Evolutionary conservation across 169 alveolate genomes (phyloP).

Genomic region (Theileria annulata): DNA sequence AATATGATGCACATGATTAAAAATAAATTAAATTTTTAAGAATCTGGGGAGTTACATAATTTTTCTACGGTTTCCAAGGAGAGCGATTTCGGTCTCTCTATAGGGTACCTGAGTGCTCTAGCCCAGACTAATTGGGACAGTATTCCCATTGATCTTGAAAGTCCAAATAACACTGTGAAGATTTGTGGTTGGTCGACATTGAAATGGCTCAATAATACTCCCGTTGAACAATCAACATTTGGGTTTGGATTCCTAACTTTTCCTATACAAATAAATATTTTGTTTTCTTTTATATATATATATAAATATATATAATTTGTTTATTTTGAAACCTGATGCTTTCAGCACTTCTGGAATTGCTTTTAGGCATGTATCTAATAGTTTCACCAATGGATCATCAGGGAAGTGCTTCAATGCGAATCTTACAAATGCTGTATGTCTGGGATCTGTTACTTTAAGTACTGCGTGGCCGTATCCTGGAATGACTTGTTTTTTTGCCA

Average conservation of each 20-base stretch:
- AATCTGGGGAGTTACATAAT: constrained; percentile 27
- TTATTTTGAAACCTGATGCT: constrained; percentile 16
- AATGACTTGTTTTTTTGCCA: constrained; percentile 86
- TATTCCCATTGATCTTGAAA: constrained; percentile 92
- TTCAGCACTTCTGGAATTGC: constrained; percentile 58
- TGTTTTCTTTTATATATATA: not conserved
- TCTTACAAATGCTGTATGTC: constrained; percentile 81
- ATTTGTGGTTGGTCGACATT: constrained; percentile 87
- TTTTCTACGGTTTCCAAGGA: constrained; percentile 41
- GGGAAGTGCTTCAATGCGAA: constrained; percentile 86
- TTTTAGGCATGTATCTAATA: constrained; percentile 70
- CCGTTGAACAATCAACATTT: constrained; percentile 95
- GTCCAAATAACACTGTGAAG: constrained; percentile 93
- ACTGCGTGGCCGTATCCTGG: constrained; percentile 99
- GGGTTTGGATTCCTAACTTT: constrained; percentile 95
- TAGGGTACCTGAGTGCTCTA: constrained; percentile 62
- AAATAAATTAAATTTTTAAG: not conserved
- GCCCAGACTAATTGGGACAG: constrained; percentile 81
- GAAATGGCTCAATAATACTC: constrained; percentile 87
- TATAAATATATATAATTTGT: not conserved
- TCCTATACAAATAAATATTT: constrained; percentile 59
- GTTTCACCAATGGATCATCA: constrained; percentile 83
- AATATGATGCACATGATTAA: not conserved
- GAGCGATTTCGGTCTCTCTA: constrained; percentile 66
- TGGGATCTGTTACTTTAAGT: constrained; percentile 94